Evolutionary conservation across 2,329 filamentous ascomycete species (phyloP).

Genomic region (Alternaria gaisen): DNA sequence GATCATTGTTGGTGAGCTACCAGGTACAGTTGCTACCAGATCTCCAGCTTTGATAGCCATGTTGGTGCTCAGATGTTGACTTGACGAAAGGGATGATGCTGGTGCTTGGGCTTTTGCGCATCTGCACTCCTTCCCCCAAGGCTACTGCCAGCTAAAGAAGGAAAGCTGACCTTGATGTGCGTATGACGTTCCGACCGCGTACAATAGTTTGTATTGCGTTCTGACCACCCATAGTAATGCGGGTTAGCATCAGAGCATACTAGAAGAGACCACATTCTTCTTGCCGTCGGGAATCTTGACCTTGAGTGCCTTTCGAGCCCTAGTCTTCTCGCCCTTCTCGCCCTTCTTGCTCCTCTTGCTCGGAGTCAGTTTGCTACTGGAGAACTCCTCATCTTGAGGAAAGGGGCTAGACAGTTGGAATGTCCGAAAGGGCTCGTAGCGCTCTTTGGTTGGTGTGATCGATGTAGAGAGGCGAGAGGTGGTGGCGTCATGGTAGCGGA

Average conservation of each 20-base stretch:
- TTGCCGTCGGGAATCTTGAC: slow-evolving; percentile 19
- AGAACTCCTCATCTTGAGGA: neutral
- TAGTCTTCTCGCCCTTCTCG: neutral
- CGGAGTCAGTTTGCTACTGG: neutral
- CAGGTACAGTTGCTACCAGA: too few relatives aligned
- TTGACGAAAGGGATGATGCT: too few relatives aligned
- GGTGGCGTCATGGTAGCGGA: neutral
- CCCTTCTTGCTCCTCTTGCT: neutral
- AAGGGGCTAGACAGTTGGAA: neutral
- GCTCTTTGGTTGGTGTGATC: neutral
- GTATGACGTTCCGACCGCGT: too few relatives aligned
- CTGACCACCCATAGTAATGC: neutral
- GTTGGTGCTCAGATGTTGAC: too few relatives aligned
- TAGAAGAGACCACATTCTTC: slow-evolving; percentile 7
- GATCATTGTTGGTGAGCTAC: too few relatives aligned
- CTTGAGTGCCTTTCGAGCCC: slow-evolving; percentile 19
- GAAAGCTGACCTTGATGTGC: slow-evolving; percentile 25
- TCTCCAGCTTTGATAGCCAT: too few relatives aligned
- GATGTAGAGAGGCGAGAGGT: slow-evolving; percentile 6
- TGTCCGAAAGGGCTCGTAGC: neutral
- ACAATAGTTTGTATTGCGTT: neutral
- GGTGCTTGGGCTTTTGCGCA: too few relatives aligned
- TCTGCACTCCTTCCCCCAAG: slow-evolving; percentile 31
- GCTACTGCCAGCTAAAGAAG: slow-evolving; percentile 40
- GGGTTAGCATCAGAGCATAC: neutral